Percentiles rank a stretch among this genome's conserved stretches.
These are phyloP conservation scores for Ogataea paradorogensis DNA, from an alignment of 805 yeast genomes.

Conservation along the genomic window DNA sequence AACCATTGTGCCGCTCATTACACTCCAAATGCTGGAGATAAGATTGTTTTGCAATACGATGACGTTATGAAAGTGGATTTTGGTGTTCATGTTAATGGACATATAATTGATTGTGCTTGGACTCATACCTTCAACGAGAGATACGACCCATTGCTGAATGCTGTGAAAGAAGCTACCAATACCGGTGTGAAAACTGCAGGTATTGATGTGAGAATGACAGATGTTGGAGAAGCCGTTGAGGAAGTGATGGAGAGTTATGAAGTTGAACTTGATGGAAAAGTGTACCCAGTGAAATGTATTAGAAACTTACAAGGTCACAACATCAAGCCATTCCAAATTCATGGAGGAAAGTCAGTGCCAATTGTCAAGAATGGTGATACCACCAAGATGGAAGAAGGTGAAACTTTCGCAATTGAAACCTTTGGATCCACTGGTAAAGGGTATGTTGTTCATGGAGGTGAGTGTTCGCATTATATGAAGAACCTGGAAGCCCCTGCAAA, in stretches of 20 bases:
- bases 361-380: constrained; percentile 89
- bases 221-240: constrained; percentile 93
- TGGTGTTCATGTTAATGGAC: constrained; percentile 95
- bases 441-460: constrained; percentile 81
- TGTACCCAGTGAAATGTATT: constrained; percentile 82
- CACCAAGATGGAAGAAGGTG: constrained; percentile 99
- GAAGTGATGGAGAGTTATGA: constrained; percentile 98
- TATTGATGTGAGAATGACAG: constrained; percentile 91
- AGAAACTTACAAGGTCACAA: constrained; percentile 94
- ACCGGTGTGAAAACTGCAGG: constrained; percentile 93
- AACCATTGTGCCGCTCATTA: constrained; percentile 97
- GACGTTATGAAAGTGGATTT: constrained; percentile 97
- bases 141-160: constrained; percentile 75
- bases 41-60: constrained; percentile 70
- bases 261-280: constrained; percentile 83
- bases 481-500: constrained; percentile 46
- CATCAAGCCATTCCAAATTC: constrained; percentile 79
- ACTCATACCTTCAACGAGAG: constrained; percentile 83
- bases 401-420: constrained; percentile 96
- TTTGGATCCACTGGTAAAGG: constrained; percentile 97
- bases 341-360: constrained; percentile 95
- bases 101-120: constrained; percentile 92
- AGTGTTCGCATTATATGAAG: constrained; percentile 89
- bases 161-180: constrained; percentile 90
- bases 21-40: constrained; percentile 95